Base-by-base conservation (phyloP, 371 early-diverging fungal genomes). In the Syncephalastrum sp. region DNA sequence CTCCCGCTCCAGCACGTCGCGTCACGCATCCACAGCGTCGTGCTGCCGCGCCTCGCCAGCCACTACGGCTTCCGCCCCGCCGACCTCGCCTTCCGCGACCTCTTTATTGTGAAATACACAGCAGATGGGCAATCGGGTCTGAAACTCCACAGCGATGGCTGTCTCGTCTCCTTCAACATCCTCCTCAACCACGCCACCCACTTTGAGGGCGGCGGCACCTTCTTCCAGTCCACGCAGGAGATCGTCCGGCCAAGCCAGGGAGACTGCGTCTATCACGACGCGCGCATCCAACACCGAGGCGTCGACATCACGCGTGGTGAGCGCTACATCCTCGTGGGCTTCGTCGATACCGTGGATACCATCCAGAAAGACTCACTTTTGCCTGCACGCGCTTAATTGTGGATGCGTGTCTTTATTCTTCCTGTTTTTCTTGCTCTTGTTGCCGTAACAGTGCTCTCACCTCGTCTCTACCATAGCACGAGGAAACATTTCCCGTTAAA, bases 141-240 rank as follows among this genome's bases (percentile, higher is more conserved):
- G 2, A 61, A 47, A 4, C 16, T 70, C 16, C 87, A 86, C 51
- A 75, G 82, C 16, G 87, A 86, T 50, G 87, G 87, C 0, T 82
- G 87, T 46, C 57, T 86, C 41, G 63, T 84, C 1, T 82, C 82
- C 3, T 65, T 86, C 42, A 86, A 82, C 10, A 50, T 85, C 3
- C 69, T 86, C 41, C 57, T 86, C 24, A 85, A 79, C 50, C 42
- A 67, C 17, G 57, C 65, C 6, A 42, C 49, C n/a, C 80, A 84
- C n/a, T 86, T 85, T 58, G 68, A 72, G 19, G 85, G 85, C 10
- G 86, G 86, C 29, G 86, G 86, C 5, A 86, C 84, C 13, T 70
- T 57, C 12, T 84, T 79, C 51, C 56, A 50, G 27, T 59, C 72
- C 17, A 69, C 75, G 4, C 62, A 75, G 10, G 12, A 57, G 2